Evolutionary conservation across 2,329 filamentous ascomycete genomes (phyloP).

Genomic region (Curvularia lunata): DNA sequence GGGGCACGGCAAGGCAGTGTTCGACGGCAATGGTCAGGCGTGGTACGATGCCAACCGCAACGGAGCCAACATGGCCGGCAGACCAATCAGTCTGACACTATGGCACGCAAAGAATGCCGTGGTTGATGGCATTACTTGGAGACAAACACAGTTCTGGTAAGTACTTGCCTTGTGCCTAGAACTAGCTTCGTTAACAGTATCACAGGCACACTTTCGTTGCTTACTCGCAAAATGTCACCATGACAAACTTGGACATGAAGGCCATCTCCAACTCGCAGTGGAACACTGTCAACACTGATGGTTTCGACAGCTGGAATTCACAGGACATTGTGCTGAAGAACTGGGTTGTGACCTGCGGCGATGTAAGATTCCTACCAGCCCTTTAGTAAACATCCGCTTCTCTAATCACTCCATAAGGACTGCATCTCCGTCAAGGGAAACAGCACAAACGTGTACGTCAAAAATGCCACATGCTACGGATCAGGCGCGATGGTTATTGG

Average conservation of each 20-base stretch:
- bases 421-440: constrained; percentile 68
- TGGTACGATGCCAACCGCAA: constrained; percentile 52
- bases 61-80: constrained; percentile 52
- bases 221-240: constrained; percentile 58
- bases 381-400: constrained; percentile 34
- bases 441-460: constrained; percentile 63
- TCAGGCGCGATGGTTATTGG: constrained; percentile 65
- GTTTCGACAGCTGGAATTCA: constrained; percentile 60
- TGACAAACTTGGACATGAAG: constrained; percentile 62
- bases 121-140: constrained; percentile 53
- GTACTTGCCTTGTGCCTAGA: background rate
- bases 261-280: constrained; percentile 55
- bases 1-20: constrained; percentile 35
- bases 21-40: constrained; percentile 39
- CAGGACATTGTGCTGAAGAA: constrained; percentile 55
- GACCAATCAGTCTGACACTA: constrained; percentile 55
- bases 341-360: constrained; percentile 51
- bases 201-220: constrained; percentile 53
- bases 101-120: constrained; percentile 56
- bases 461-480: constrained; percentile 67
- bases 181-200: background rate
- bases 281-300: constrained; percentile 59
- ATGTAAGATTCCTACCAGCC: constrained; percentile 29
- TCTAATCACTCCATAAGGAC: constrained; percentile 54
- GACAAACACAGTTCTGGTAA: constrained; percentile 58